Base-by-base conservation (phyloP, 352 stramenopile species). In the Phytophthora kernoviae region DNA sequence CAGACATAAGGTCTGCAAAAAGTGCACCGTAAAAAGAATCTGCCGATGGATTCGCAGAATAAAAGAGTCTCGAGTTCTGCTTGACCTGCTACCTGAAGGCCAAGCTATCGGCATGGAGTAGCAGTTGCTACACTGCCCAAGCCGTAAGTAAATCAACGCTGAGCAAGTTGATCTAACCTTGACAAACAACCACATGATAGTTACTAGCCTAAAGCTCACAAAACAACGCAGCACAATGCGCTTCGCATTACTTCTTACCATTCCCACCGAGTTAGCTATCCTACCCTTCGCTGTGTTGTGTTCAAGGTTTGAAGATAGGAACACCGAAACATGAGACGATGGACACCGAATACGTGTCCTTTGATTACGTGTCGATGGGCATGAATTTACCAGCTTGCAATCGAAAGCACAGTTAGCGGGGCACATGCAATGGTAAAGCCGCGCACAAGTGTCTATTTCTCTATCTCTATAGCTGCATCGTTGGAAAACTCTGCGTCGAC, bases 41-140 rank as follows among this genome's bases (percentile, higher is more conserved):
- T 78, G 32, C 59, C 59, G 5, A 54, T 81, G 27, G 72, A 76
- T 20, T 39, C 77, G 12, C 36, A 62, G 14, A 75, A 75, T 26
- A 75, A 79, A 79, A 79, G 26, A 51, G 58, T 39, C 67, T 90
- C 18, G 57, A 73, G 11, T 91, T 90, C 47, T 91, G 81, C 56
- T 60, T 79, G 18, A 67, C 47, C 17, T 91, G 81, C 66, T 73
- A 87, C 5, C 36, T 88, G 3, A 82, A 84, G 42, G 70, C 78
- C 32, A 84, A 73, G n/a, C 10, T 79, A 6, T 76, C 73, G 20
- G 70, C 77, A 7, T 73, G 65, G 72, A 49, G 73, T 87, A n/a
- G 77, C 70, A 2, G 48, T 75, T 12, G 70, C 72, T 2, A 73
- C 66, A 10, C 44, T 83, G 32, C 62, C 61, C 17, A 65, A 63